These are phyloP conservation scores for Hanseniaspora jakobsenii DNA, from an alignment of 805 yeast genomes.

Conservation along the genomic window DNA sequence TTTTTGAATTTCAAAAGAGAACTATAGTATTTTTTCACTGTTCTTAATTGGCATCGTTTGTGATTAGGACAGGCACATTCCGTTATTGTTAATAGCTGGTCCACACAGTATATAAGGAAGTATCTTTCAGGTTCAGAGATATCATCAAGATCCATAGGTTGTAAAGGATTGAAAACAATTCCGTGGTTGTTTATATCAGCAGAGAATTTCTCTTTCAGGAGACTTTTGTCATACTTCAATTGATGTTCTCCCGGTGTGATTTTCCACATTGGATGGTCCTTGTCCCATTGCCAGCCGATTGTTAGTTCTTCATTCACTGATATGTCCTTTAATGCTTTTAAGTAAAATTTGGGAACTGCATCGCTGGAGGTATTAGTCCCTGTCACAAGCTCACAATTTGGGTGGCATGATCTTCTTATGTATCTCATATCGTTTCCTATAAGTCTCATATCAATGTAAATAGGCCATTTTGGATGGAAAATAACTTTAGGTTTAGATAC, in stretches of 20 bases:
- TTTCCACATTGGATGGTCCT: constrained; percentile 55
- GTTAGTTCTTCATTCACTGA: constrained; percentile 60
- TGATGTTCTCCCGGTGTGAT: constrained; percentile 35
- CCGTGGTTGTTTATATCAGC: constrained; percentile 17
- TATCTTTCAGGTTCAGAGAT: constrained; percentile 43
- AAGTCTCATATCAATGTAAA: constrained; percentile 70
- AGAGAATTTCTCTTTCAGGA: constrained; percentile 13
- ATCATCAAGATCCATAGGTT: constrained; percentile 30
- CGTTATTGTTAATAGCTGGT: constrained; percentile 45
- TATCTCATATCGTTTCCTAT: constrained; percentile 68
- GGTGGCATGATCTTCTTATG: constrained; percentile 60
- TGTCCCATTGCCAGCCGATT: constrained; percentile 84
- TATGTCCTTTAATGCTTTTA: constrained; percentile 46
- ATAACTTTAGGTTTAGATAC: constrained; percentile 49
- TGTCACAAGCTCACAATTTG: constrained; percentile 58
- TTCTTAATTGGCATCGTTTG: constrained; percentile 44
- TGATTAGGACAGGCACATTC: constrained; percentile 50
- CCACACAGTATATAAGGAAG: constrained; percentile 47
- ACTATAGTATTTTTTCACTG: constrained; percentile 50
- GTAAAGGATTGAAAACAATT: constrained; percentile 15
- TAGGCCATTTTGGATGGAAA: constrained; percentile 44
- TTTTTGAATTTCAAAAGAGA: constrained; percentile 49
- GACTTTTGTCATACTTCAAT: constrained; percentile 16
- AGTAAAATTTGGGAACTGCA: constrained; percentile 38
- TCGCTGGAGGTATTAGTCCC: constrained; percentile 27